Conservation (phyloP, 1,284 basidiomycete species). For the Gymnopus androsaceus region DNA sequence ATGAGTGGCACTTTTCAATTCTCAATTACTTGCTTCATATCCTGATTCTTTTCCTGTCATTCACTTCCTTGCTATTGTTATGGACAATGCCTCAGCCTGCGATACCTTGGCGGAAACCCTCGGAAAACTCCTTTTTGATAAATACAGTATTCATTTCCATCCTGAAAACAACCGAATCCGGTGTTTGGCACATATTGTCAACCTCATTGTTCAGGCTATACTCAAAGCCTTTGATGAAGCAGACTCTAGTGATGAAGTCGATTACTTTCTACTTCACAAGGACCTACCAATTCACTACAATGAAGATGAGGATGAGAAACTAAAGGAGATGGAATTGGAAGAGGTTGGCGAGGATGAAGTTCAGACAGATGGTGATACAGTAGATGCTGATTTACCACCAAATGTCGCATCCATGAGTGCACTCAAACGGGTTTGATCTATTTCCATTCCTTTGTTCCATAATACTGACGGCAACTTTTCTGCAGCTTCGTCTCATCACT, state of each 20-base stretch:
- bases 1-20: constrained; percentile 24
- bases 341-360: constrained; percentile 15
- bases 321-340: constrained; percentile 19
- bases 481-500: constrained; percentile 16
- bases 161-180: constrained; percentile 21
- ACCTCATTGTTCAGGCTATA: constrained; percentile 39
- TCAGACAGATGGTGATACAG: constrained; percentile 11
- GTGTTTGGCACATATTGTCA: constrained; percentile 32
- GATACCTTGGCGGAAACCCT: constrained; percentile 18
- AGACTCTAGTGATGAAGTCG: constrained; percentile 28
- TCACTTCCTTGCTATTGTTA: constrained; percentile 4
- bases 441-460: background rate
- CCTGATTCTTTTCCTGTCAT: background rate
- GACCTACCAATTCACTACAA: constrained; percentile 31
- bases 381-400: background rate
- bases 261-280: constrained; percentile 30
- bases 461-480: background rate
- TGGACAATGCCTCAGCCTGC: constrained; percentile 7
- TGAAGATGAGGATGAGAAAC: constrained; percentile 25
- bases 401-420: background rate
- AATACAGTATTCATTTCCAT: constrained; percentile 19
- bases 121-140: constrained; percentile 10
- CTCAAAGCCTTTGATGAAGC: constrained; percentile 30
- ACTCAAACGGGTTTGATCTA: background rate
- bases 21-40: background rate